Conservation (phyloP, 768 basidiomycete species). For the Ramaria rubella region DNA sequence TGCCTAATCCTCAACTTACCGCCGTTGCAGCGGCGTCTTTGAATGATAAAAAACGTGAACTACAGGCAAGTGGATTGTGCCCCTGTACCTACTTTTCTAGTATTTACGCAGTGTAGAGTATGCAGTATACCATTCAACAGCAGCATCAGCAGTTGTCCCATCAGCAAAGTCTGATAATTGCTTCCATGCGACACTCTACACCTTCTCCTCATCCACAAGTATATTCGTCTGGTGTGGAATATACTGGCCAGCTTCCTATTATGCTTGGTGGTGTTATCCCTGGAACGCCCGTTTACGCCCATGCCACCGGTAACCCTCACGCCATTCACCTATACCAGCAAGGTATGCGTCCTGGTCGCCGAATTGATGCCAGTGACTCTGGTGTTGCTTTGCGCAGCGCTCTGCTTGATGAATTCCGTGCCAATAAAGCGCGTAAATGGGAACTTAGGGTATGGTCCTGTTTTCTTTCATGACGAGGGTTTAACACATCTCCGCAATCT, state of each 20-base stretch:
- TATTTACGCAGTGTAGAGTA: slow-evolving; percentile 12
- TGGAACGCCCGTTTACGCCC: slow-evolving; percentile 41
- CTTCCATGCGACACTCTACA: slow-evolving; percentile 33
- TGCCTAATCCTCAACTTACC: slow-evolving; percentile 43
- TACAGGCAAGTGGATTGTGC: slow-evolving; percentile 37
- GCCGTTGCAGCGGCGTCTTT: slow-evolving; percentile 34
- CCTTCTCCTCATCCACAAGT: slow-evolving; percentile 38
- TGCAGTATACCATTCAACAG: slow-evolving; percentile 37
- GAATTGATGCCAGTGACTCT: slow-evolving; percentile 33
- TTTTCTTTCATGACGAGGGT: not conserved
- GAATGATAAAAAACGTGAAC: slow-evolving; percentile 50
- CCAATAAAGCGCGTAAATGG: slow-evolving; percentile 76
- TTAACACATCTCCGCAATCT: not conserved
- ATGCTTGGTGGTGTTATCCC: slow-evolving; percentile 32
- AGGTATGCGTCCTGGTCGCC: slow-evolving; percentile 38
- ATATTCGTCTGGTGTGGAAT: slow-evolving; percentile 43
- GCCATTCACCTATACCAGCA: slow-evolving; percentile 33
- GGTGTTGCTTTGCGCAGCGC: slow-evolving; percentile 52
- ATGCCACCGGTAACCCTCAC: slow-evolving; percentile 23
- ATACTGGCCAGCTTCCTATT: slow-evolving; percentile 36
- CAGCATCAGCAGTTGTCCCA: slow-evolving; percentile 36
- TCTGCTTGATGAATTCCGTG: slow-evolving; percentile 78
- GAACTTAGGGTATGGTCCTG: slow-evolving; percentile 51
- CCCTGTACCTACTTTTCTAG: slow-evolving; percentile 8
- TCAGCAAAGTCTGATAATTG: slow-evolving; percentile 36